phyloP scores from a whole-genome alignment of 352 stramenopile species.

The Pythium folliculosum region DNA sequence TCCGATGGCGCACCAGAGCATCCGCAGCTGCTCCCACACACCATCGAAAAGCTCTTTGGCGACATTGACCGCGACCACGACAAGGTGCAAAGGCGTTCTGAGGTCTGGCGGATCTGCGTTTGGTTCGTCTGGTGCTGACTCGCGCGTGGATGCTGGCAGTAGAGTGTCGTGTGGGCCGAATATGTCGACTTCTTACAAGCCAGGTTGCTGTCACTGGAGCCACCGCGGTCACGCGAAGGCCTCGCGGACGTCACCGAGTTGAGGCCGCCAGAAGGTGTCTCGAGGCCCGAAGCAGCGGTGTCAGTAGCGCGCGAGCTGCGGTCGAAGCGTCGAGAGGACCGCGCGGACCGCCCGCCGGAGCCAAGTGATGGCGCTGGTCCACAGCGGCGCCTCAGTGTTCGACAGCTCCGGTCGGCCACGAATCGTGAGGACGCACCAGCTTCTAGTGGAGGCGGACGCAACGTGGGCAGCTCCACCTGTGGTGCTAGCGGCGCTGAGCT shows the following conservation, averaged over 20 bases:
- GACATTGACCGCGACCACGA: slow-evolving; percentile 54
- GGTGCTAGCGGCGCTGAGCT: slow-evolving; percentile 5
- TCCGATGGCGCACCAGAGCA: background rate
- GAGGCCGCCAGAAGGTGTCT: background rate
- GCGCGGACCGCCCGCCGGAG: no score
- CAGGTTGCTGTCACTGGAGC: slow-evolving; percentile 19
- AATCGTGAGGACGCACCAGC: background rate
- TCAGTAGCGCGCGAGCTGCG: slow-evolving; percentile 8
- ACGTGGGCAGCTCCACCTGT: background rate
- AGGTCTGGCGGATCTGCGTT: background rate
- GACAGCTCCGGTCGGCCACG: background rate
- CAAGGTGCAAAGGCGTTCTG: slow-evolving; percentile 29
- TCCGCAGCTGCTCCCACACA: background rate
- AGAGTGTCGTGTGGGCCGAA: slow-evolving; percentile 54
- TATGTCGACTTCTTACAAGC: slow-evolving; percentile 50
- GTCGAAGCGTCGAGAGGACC: slow-evolving; percentile 27
- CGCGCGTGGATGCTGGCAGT: background rate
- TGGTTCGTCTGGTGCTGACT: no score
- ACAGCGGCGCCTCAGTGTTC: slow-evolving; percentile 10
- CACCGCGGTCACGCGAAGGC: background rate
- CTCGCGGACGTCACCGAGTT: background rate
- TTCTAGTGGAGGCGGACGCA: background rate
- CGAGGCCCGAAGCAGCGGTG: background rate
- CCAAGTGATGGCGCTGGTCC: background rate
- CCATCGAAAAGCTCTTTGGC: slow-evolving; percentile 46